Percentiles rank a stretch among this genome's conserved stretches.
phyloP scores from a whole-genome alignment of 164 flowering plant species.

The Stephania yunnanensis region DNA sequence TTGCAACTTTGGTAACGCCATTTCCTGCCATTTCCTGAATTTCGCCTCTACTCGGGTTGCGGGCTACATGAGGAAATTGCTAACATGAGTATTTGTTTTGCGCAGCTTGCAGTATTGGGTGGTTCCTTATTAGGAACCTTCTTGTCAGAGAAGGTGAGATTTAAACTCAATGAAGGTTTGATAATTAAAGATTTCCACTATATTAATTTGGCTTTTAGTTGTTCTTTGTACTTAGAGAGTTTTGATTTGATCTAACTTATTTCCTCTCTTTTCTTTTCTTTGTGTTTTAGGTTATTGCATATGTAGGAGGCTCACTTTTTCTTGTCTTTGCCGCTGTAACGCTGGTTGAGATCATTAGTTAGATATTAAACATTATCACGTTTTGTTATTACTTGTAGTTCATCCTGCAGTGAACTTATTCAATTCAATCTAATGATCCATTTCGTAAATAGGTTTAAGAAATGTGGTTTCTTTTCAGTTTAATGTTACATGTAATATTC shows the following conservation, averaged over 20 bases:
- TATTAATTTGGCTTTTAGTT: too few relatives aligned
- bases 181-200: too few relatives aligned
- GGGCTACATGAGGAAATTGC: not conserved
- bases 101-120: constrained; percentile 94
- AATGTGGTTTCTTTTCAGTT: too few relatives aligned
- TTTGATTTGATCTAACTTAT: not conserved
- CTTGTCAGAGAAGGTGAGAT: constrained; percentile 85
- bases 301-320: constrained; percentile 80
- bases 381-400: not conserved
- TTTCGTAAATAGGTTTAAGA: constrained; percentile 1
- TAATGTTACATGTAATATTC: not conserved
- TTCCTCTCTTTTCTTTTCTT: not conserved
- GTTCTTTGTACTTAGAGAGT: too few relatives aligned
- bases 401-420: not conserved
- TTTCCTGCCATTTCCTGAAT: constrained; percentile 1
- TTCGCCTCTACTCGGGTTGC: not conserved
- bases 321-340: constrained; percentile 84
- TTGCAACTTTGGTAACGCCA: constrained; percentile 80
- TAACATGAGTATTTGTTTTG: constrained; percentile 3
- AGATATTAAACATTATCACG: constrained; percentile 9
- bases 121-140: constrained; percentile 87
- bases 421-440: not conserved
- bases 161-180: not conserved
- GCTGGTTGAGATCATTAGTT: constrained; percentile 58
- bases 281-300: constrained; percentile 55